Percentiles rank a stretch among this genome's conserved stretches.
Evolutionary conservation across 2,329 filamentous ascomycete genomes (phyloP).

Genomic region (Ophiostoma piceae): DNA sequence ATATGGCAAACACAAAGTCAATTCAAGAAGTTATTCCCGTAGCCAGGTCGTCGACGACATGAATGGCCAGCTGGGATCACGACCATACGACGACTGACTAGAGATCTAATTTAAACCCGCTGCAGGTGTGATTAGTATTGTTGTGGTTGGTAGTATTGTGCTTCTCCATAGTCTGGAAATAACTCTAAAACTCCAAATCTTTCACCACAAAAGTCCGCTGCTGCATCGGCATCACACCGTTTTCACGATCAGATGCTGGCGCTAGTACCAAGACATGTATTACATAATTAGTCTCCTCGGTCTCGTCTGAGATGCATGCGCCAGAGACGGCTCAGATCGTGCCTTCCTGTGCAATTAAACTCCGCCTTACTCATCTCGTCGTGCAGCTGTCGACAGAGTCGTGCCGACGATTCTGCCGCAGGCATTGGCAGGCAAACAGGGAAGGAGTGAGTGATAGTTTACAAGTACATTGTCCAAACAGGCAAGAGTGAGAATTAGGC

Average conservation of each 20-base stretch:
- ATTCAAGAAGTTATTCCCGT: background rate
- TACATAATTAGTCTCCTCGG: background rate
- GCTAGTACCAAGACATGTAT: background rate
- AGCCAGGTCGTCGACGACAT: background rate
- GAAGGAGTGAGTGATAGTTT: background rate
- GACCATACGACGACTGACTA: no score
- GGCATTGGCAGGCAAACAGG: background rate
- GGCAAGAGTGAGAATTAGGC: slow-evolving; percentile 1
- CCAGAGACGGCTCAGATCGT: background rate
- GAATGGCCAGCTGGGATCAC: background rate
- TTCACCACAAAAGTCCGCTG: background rate
- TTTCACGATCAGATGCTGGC: background rate
- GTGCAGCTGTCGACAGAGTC: background rate
- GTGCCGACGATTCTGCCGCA: background rate
- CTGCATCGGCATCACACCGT: background rate
- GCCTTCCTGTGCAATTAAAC: background rate
- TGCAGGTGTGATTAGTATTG: background rate
- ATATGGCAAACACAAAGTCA: background rate
- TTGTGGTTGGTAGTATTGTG: background rate
- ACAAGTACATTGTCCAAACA: background rate
- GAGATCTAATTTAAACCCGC: background rate
- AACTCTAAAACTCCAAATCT: background rate
- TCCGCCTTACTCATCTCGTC: background rate
- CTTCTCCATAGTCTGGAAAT: background rate
- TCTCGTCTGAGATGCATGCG: background rate